Conservation (phyloP, 2,329 filamentous ascomycete genomes). For the Colletotrichum cereale region DNA sequence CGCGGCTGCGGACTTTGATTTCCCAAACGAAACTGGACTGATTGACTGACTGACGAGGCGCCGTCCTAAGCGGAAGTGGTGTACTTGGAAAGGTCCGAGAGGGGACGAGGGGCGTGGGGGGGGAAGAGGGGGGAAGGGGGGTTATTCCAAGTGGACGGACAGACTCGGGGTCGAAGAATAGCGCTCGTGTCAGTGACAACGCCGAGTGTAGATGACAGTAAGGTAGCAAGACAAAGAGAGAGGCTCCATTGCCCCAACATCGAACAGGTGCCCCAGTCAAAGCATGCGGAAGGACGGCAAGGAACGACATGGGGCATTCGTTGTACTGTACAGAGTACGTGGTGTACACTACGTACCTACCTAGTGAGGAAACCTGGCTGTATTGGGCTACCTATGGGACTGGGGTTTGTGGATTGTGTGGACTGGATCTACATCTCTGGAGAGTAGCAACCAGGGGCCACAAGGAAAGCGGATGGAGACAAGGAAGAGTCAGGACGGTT, state of each 20-base stretch:
- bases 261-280: slow-evolving; percentile 23
- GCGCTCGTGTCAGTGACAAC: slow-evolving; percentile 23
- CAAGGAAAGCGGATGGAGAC: not conserved
- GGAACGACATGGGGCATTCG: slow-evolving; percentile 8
- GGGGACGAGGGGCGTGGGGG: not conserved
- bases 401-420: not conserved
- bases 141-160: slow-evolving; percentile 9
- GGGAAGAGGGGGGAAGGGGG: not conserved
- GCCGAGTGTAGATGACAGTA: not conserved
- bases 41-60: not conserved
- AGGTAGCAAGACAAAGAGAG: too few relatives aligned
- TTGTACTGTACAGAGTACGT: too few relatives aligned
- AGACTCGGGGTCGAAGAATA: slow-evolving; percentile 6
- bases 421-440: not conserved
- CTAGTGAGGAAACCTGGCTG: slow-evolving; percentile 15
- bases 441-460: not conserved
- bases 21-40: slow-evolving; percentile 13
- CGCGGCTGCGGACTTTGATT: slow-evolving; percentile 18
- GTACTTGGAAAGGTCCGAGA: not conserved
- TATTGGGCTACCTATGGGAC: not conserved
- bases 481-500: not conserved
- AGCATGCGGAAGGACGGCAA: slow-evolving; percentile 31
- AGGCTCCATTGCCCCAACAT: slow-evolving; percentile 10
- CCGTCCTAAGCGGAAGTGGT: not conserved
- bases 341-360: too few relatives aligned